These are phyloP conservation scores for Wickerhamomyces bovis DNA, from an alignment of 805 yeast genomes.

Conservation along the genomic window DNA sequence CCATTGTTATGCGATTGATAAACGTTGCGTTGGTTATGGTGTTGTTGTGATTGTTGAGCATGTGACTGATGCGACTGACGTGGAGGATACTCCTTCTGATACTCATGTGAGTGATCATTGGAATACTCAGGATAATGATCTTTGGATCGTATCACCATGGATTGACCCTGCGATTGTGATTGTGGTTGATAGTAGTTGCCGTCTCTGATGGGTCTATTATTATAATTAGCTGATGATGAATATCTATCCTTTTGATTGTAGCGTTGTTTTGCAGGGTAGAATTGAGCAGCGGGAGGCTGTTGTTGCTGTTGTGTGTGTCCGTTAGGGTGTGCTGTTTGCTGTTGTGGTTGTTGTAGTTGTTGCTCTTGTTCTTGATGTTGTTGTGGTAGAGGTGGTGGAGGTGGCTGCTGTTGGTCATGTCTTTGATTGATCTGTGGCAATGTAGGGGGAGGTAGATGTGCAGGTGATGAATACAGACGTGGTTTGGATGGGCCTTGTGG, in stretches of 20 bases:
- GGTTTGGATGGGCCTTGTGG: not conserved
- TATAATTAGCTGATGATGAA: not conserved
- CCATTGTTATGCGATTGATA: not conserved
- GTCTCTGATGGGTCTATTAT: not conserved
- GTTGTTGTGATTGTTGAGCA: not conserved
- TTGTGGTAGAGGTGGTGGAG: not conserved
- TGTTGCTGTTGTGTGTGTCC: conserved; percentile 1
- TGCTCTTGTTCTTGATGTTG: not conserved
- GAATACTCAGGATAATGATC: not conserved
- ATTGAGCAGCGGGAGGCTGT: not conserved
- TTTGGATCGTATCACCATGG: not conserved
- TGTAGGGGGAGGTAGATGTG: not conserved
- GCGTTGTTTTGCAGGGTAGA: not conserved
- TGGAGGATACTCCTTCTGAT: not conserved
- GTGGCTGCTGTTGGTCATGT: not conserved
- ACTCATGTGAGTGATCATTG: not conserved
- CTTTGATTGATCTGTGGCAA: not conserved
- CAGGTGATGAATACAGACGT: not conserved
- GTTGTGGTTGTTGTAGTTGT: not conserved
- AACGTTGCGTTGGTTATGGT: not conserved
- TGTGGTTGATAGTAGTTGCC: not conserved
- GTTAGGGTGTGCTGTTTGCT: not conserved
- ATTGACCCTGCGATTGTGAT: not conserved
- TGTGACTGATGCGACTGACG: not conserved
- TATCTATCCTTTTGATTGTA: not conserved